phyloP scores from a whole-genome alignment of 1,284 basidiomycete genomes.

The Sporisorium exsertum region DNA sequence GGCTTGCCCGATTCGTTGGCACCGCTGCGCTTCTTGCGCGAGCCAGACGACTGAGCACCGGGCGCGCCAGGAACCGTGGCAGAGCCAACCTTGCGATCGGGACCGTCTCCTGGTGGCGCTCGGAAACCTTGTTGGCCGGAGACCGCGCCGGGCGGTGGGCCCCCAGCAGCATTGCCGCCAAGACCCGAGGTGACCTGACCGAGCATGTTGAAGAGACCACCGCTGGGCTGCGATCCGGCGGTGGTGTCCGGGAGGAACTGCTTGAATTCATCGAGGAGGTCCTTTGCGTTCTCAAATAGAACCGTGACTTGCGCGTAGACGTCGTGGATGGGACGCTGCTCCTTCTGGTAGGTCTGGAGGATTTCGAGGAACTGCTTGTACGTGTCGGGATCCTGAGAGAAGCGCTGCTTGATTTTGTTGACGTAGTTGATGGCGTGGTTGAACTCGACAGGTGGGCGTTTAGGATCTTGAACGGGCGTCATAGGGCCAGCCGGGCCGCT shows the following conservation, averaged over 20 bases:
- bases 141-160: slow-evolving; percentile 39
- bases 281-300: slow-evolving; percentile 91
- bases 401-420: slow-evolving; percentile 98
- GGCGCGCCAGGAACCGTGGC: slow-evolving; percentile 74
- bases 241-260: slow-evolving; percentile 86
- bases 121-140: slow-evolving; percentile 30
- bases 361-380: slow-evolving; percentile 99
- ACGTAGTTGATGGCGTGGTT: slow-evolving; percentile 98
- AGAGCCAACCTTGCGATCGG: slow-evolving; percentile 73
- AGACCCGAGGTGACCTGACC: slow-evolving; percentile 68
- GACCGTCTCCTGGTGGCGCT: slow-evolving; percentile 63
- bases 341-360: slow-evolving; percentile 95
- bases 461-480: slow-evolving; percentile 48
- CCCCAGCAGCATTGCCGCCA: slow-evolving; percentile 27
- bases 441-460: slow-evolving; percentile 79
- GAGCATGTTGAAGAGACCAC: slow-evolving; percentile 70
- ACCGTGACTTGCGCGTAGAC: slow-evolving; percentile 92
- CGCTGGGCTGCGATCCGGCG: slow-evolving; percentile 56
- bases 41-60: slow-evolving; percentile 29
- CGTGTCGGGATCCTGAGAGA: slow-evolving; percentile 88
- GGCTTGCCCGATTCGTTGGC: slow-evolving; percentile 48
- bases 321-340: slow-evolving; percentile 86
- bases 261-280: slow-evolving; percentile 94
- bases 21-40: slow-evolving; percentile 58
- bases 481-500: slow-evolving; percentile 37